Base-by-base conservation (phyloP, 2,329 filamentous ascomycete species). In the Aspergillus amoenus region DNA sequence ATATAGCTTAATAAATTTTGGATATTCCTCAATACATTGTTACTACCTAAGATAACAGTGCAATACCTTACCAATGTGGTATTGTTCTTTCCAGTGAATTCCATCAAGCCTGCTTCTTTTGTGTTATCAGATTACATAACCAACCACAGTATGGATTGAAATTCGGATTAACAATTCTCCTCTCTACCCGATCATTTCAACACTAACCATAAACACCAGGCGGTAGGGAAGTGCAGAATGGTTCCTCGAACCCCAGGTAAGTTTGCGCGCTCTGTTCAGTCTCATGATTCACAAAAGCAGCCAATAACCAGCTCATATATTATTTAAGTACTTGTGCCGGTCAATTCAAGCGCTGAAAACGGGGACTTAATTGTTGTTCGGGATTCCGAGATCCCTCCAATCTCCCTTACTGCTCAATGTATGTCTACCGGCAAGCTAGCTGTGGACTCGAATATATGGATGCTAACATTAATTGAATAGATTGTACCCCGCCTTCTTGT, bases 141-240 rank as follows among this genome's bases (percentile, higher is more conserved):
- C 42, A 39, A 18, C 9, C 6, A 21, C 34, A 53, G 21, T 17
- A 5, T 17, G 11, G 21, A 42, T 11, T 21, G 9, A 7, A 24
- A 12, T 12, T 30, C 52, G 53, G 58, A 24, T 18, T n/a, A 61
- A 61, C 15, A 24, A 54, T 56, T 17, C 41, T 59, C 59, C 59
- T 24, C 9, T 9, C 12, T 5, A 18, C 9, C 17, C n/a, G 12
- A 27, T 49, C 56, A 46, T 48, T 13, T 17, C 3, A 30, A 18
- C 41, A 50, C 61, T 60, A 64, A 46, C 59, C 44, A 5, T 43
- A 60, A 63, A 46, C 34, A 47, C 9, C 42, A 66, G 64, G 71
- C 69, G 70, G 70, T 70, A 22, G 54, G 7, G 2, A 0, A 1
- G 2, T 64, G 70, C 70, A 73, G 56, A 73, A 73, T 65, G 52